Evolutionary conservation across 225 moss, liverwort and hornwort species (phyloP).

Genomic region (Bryum argenteum): DNA sequence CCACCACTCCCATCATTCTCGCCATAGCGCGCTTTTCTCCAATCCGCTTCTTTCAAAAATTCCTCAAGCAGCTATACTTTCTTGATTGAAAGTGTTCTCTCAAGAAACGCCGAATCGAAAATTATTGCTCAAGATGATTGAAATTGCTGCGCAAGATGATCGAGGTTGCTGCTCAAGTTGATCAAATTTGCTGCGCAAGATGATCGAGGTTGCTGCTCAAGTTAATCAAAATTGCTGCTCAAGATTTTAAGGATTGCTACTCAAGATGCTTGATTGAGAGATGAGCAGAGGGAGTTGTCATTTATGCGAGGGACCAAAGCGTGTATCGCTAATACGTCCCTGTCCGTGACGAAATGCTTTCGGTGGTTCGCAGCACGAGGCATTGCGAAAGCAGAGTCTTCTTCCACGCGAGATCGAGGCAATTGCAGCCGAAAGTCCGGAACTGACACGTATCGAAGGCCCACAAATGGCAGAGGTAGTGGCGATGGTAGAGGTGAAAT

Average conservation of each 20-base stretch:
- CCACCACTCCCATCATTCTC: slow-evolving; percentile 12
- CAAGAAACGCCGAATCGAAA: not conserved
- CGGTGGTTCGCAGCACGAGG: slow-evolving; percentile 17
- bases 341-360: not conserved
- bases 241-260: no score
- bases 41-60: not conserved
- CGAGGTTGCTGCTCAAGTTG: not conserved
- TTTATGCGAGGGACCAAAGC: not conserved
- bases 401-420: not conserved
- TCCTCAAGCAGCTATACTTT: not conserved
- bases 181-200: not conserved
- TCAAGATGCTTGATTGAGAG: not conserved
- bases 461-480: no score
- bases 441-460: no score
- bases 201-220: not conserved
- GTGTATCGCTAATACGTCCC: not conserved
- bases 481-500: no score
- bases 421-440: no score
- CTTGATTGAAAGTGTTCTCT: not conserved
- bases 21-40: slow-evolving; percentile 17
- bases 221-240: not conserved
- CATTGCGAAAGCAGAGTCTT: not conserved
- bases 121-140: not conserved
- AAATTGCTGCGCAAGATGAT: not conserved
- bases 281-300: not conserved